Evolutionary conservation across 768 basidiomycete genomes (phyloP).

Genomic region (Mycena olivaceomarginata): DNA sequence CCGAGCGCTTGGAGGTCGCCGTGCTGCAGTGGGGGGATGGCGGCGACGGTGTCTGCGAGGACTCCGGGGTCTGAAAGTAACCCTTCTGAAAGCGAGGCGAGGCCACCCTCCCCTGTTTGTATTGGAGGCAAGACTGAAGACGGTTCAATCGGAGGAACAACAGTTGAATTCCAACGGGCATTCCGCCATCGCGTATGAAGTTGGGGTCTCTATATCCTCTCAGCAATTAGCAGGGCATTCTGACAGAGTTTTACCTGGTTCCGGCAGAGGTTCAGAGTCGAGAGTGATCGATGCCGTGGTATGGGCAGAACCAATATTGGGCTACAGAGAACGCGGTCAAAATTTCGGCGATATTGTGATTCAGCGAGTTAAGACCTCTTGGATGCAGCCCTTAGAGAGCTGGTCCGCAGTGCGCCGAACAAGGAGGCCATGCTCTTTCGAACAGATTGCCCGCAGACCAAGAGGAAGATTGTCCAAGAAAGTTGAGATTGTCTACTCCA

Average conservation of each 20-base stretch:
- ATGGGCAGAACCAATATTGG: conserved; percentile 29
- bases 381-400: conserved; percentile 24
- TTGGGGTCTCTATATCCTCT: conserved; percentile 40
- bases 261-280: conserved; percentile 27
- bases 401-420: conserved; percentile 16
- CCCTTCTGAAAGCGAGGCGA: background rate
- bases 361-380: conserved; percentile 3
- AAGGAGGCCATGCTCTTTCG: conserved; percentile 11
- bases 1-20: conserved; percentile 86
- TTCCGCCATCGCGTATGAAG: conserved; percentile 36
- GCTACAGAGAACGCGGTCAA: conserved; percentile 11
- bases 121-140: background rate
- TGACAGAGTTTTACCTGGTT: conserved; percentile 23
- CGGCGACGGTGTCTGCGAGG: conserved; percentile 18
- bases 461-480: background rate
- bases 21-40: conserved; percentile 72
- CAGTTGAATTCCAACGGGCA: conserved; percentile 39
- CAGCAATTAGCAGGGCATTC: conserved; percentile 14
- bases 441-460: background rate
- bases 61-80: background rate
- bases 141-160: background rate
- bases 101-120: background rate
- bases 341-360: background rate
- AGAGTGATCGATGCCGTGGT: conserved; percentile 36
- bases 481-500: too few relatives aligned